Evolutionary conservation across 306 rosid genomes (phyloP), one percentile per base, ranked within the genome.

Genomic region (Quercus parvula): DNA sequence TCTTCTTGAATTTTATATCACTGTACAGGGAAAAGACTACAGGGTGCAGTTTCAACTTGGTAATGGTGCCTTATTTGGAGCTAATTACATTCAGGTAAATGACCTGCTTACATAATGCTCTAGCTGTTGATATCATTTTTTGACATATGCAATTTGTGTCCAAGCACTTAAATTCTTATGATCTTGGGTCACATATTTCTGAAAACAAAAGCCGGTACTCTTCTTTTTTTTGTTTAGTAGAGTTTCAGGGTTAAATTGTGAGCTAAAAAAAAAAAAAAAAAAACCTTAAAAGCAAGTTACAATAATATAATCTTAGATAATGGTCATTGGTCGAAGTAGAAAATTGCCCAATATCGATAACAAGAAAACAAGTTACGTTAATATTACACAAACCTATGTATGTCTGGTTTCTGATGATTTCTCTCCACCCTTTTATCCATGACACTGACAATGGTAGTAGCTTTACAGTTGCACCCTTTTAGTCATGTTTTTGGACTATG

Each of bases 41-140:
- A 31, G 99, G 99, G 98, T 94, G 49, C 98, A 91, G 79, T 88
- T 96, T 87, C 99, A 96, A 80, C 52, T 96, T 28, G 99, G 99
- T 22, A 96, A 90, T 84, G 97, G 99, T 75, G 93, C 97, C 80
- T 87, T 93, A 73, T 90, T 96, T 55, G 98, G 98, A 64, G 98
- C 96, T 73, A 96, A 87, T 90, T 96, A 96, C 81, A 90, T 96
- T 87, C 98, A 96, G 97, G 99, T 93, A 73, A 56, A 63, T 35
- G 69, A 51, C 74, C 66, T 72, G 44, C 74, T 27, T 75, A 56
- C 31, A 11, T 20, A 57, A 30, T 78, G 77, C 25, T 55, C n/a
- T 33, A 51, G 56, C 22, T 58, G 22, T 81, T 73, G 14, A 28
- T 27, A 18, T 28, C 38, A 63, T 63, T 63, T 30, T 63, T 24